Evolutionary conservation across 1,284 basidiomycete species (phyloP).

Genomic region (Porogramme epimiltina): DNA sequence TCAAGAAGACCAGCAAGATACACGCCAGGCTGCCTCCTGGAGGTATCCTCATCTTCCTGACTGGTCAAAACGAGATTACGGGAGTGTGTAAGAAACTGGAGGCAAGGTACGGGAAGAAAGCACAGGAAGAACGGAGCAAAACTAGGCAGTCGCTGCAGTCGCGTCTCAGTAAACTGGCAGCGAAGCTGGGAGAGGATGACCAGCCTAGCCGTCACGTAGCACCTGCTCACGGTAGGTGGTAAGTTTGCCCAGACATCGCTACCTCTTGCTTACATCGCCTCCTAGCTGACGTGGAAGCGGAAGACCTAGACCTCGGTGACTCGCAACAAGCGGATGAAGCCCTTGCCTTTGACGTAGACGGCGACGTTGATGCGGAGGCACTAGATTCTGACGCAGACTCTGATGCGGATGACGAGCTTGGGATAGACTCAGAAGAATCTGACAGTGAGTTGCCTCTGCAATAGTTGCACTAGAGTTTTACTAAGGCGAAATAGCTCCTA

Average conservation of each 20-base stretch:
- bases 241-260: no score
- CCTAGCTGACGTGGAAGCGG: constrained; percentile 71
- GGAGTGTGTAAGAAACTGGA: constrained; percentile 74
- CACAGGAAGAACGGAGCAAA: constrained; percentile 54
- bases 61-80: constrained; percentile 78
- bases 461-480: background rate
- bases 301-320: constrained; percentile 79
- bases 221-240: constrained; percentile 55
- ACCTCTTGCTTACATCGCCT: background rate
- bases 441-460: constrained; percentile 47
- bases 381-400: constrained; percentile 48
- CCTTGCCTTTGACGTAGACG: constrained; percentile 62
- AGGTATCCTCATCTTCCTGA: constrained; percentile 76
- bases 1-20: constrained; percentile 87
- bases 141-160: constrained; percentile 35
- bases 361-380: constrained; percentile 49
- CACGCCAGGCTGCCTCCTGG: constrained; percentile 72
- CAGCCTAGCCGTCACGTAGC: constrained; percentile 34
- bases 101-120: constrained; percentile 72
- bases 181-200: constrained; percentile 9
- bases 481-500: constrained; percentile 45
- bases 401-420: constrained; percentile 52
- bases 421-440: constrained; percentile 57
- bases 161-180: constrained; percentile 11
- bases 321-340: constrained; percentile 37